A percentile compares a stretch with the other conserved stretches of the same genome.
These are phyloP conservation scores for Vitellaria paradoxa DNA, from an alignment of 179 eudicot species.

Conservation along the genomic window DNA sequence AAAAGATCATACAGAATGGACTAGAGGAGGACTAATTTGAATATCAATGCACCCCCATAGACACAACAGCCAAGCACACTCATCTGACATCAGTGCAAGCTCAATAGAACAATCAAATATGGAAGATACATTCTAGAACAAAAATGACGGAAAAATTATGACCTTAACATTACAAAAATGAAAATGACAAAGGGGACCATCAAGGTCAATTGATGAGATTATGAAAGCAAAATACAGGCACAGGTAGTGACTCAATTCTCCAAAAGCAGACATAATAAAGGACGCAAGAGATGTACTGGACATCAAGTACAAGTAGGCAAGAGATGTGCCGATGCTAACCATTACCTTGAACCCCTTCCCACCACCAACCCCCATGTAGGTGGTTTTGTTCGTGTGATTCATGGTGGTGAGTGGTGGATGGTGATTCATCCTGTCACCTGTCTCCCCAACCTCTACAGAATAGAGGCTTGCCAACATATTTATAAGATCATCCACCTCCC, in stretches of 20 bases:
- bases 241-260: background rate
- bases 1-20: background rate
- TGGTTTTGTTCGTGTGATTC: too few species aligned
- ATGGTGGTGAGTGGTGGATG: too few species aligned
- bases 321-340: background rate
- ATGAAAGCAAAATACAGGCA: background rate
- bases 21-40: background rate
- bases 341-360: background rate
- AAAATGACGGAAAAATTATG: background rate
- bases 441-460: too few species aligned
- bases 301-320: background rate
- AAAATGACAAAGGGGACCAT: background rate
- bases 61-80: background rate
- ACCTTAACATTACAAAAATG: background rate
- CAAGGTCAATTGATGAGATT: background rate
- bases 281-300: background rate
- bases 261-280: background rate
- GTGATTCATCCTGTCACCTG: too few species aligned
- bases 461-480: too few species aligned
- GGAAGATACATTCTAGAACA: background rate
- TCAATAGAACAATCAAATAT: background rate
- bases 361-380: too few species aligned
- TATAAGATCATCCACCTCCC: too few species aligned
- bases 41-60: background rate
- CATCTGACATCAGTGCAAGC: background rate